Evolutionary conservation across 352 stramenopile genomes (phyloP), one percentile per base, ranked within the genome.

Genomic region (Phytophthora cajani): DNA sequence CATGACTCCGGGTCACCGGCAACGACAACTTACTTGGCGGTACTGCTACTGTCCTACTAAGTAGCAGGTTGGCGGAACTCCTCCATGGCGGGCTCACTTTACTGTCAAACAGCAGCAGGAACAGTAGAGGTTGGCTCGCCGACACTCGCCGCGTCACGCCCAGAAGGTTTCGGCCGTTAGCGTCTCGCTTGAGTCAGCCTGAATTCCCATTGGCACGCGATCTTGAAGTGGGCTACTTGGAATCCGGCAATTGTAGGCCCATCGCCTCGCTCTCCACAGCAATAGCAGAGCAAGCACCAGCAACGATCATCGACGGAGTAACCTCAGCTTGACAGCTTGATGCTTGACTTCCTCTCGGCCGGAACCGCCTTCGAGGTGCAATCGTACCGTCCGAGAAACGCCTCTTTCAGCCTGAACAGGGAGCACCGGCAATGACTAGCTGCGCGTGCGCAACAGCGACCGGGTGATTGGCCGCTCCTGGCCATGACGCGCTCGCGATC

Each of bases 401-500:
- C 38, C 36, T 42, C 12, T 42, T 42, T 42, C 8, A 14, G 9
- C 19, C 12, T 46, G 14, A 53, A 53, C 21, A 54, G 53, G 52
- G 53, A 33, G 55, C 12, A 10, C 16, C 47, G n/a, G 21, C 36
- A 25, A 61, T 75, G 69, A 75, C 69, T 56, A 64, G 58, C 64
- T n/a, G 58, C 63, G 63, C 63, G 69, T 72, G 59, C 59, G n/a
- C 68, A 62, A 8, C 46, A 51, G 16, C 11, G 27, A 10, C 46
- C 33, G 40, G 52, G 40, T 71, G 69, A 72, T 75, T 75, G 63
- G 63, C n/a, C 59, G 54, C 27, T 25, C 14, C 6, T 11, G 30
- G 10, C 5, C 69, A 60, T 75, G 69, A 75, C 69, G 69, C 69
- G 69, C 58, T 63, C 36, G 58, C 53, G 46, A 64, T 58, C 40